Evolutionary conservation across 2,329 filamentous ascomycete genomes (phyloP), one percentile per base, ranked within the genome.

Genomic region (Sclerotinia sclerotiorum): DNA sequence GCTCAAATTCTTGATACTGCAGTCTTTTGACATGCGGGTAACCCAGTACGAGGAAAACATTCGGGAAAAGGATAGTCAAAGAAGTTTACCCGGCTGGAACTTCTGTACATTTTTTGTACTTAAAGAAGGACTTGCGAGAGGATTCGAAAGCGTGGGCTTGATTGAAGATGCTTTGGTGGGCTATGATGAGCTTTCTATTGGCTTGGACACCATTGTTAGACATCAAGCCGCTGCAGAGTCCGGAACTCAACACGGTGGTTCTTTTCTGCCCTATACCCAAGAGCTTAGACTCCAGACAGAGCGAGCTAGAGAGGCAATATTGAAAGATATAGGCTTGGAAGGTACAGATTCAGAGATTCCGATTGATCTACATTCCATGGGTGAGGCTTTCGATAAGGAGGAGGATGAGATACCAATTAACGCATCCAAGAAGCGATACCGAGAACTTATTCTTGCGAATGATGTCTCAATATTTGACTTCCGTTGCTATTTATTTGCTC

Each of bases 41-140:
- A 88, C 87, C 27, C 94, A 98, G 75, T 99, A 99, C 78, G 95
- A 99, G 79, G 94, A 97, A 69, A 95, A 99, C 74, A 97, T 99
- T 73, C 91, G 92, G 71, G 95, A 97, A 78, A 95, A 94, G 76
- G 94, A 98, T 74, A 87, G 90, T 0, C 94, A 98, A 78, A 86
- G 94, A 58, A 89, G 84, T 46, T 81, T 99, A 24, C 95, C 95
- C 0, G 95, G 95, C 0, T 99, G 95, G 95, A 99, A 99, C 77
- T 99, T 99, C 77, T 98, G 95, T 79, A 99, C 95, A 0, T 99
- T 99, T 78, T 99, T 99, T 78, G 94, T 99, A 21, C 84, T 99
- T 11, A 99, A 99, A 76, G 95, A 99, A 79, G 95, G 95, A 0
- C 82, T 99, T 48, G 94, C 95, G 1, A 87, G 92, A 73, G 96